Evolutionary conservation across 1,284 basidiomycete species (phyloP).

Genomic region (Blastosporella zonata): DNA sequence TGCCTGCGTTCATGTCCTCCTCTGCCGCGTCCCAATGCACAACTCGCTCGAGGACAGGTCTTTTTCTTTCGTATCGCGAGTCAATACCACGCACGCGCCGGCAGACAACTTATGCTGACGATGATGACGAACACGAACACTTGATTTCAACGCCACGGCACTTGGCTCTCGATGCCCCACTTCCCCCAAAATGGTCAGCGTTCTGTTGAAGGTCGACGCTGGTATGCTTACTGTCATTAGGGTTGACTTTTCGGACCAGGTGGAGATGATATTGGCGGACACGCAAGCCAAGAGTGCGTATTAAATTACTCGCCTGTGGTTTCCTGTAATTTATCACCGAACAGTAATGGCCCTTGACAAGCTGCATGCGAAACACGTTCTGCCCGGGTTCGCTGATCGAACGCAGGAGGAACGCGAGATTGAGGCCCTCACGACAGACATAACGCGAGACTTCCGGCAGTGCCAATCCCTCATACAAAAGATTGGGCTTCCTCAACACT

Average conservation of each 20-base stretch:
- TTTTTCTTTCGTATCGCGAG: slow-evolving; percentile 95
- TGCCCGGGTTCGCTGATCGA: slow-evolving; percentile 96
- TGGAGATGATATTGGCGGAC: slow-evolving; percentile 72
- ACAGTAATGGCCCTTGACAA: slow-evolving; percentile 82
- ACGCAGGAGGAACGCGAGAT: slow-evolving; percentile 93
- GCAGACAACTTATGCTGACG: slow-evolving; percentile 36
- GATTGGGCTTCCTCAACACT: slow-evolving; percentile 48
- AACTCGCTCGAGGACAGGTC: slow-evolving; percentile 86
- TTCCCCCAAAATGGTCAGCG: slow-evolving; percentile 70
- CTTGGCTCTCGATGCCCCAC: slow-evolving; percentile 55
- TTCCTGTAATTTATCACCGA: slow-evolving; percentile 17
- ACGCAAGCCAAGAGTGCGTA: slow-evolving; percentile 78
- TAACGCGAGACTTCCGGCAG: slow-evolving; percentile 89
- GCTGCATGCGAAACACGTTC: slow-evolving; percentile 91
- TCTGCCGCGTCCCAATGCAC: slow-evolving; percentile 28
- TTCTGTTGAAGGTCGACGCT: slow-evolving; percentile 17
- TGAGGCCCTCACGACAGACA: slow-evolving; percentile 80
- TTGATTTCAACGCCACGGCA: slow-evolving; percentile 59
- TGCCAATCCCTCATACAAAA: slow-evolving; percentile 80
- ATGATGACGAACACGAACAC: slow-evolving; percentile 67
- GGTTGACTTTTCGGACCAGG: slow-evolving; percentile 89
- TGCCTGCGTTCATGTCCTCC: slow-evolving; percentile 18
- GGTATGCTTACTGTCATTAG: slow-evolving; percentile 39
- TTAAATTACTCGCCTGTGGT: slow-evolving; percentile 18
- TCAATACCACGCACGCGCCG: slow-evolving; percentile 54